These are phyloP conservation scores for Neurospora sp. DNA, from an alignment of 495 filamentous ascomycete species.

Conservation along the genomic window DNA sequence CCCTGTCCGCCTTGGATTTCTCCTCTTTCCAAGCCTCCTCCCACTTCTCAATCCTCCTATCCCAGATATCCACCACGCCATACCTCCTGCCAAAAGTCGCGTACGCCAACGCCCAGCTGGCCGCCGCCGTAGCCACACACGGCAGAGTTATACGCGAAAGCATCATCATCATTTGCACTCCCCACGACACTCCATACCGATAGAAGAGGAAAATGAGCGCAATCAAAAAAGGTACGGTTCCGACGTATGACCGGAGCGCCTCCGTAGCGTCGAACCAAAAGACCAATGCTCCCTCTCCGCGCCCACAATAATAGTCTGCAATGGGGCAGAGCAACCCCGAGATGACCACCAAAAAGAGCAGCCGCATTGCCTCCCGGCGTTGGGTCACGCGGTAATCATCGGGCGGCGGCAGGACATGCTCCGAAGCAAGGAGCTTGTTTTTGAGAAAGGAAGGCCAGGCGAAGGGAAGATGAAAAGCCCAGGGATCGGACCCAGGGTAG, in stretches of 20 bases:
- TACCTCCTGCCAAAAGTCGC: not conserved
- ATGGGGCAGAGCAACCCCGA: not conserved
- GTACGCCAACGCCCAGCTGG: not conserved
- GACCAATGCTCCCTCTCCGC: not conserved
- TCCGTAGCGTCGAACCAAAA: accelerated
- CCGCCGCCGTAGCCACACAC: not conserved
- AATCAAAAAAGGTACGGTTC: not conserved
- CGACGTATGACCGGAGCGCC: not conserved
- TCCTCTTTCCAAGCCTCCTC: not conserved
- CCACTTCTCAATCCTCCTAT: not conserved
- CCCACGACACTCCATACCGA: not conserved
- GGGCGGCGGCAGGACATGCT: not conserved
- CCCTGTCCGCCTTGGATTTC: not conserved
- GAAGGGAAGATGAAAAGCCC: too few relatives aligned
- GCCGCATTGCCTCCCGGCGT: not conserved
- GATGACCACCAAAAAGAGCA: not conserved
- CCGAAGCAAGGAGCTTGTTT: not conserved
- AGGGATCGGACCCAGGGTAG: not conserved
- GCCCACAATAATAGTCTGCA: not conserved
- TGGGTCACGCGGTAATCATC: not conserved
- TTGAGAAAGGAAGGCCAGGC: not conserved
- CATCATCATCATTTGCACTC: not conserved
- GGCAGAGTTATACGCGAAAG: not conserved
- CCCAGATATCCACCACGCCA: not conserved
- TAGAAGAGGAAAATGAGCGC: not conserved